These are phyloP conservation scores for Juglanconis sp. DNA, from an alignment of 2,329 filamentous ascomycete genomes.

Conservation along the genomic window DNA sequence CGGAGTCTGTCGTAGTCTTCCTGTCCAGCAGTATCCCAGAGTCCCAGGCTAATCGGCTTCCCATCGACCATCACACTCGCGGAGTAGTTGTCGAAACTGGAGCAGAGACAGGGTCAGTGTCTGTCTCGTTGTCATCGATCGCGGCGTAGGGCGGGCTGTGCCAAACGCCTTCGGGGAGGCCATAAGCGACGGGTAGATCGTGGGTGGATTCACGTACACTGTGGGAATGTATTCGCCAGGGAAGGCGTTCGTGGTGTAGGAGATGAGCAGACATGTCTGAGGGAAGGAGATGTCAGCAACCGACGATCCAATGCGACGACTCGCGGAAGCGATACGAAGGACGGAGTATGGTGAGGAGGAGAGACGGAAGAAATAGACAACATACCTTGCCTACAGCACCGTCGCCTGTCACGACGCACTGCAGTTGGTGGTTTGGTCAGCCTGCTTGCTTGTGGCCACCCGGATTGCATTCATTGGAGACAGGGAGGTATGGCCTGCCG, in stretches of 20 bases:
- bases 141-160: slow-evolving; percentile 1
- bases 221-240: slow-evolving; percentile 99
- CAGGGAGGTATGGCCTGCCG: background rate
- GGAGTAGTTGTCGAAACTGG: slow-evolving; percentile 96
- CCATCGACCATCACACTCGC: slow-evolving; percentile 99
- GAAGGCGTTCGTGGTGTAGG: slow-evolving; percentile 98
- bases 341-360: background rate
- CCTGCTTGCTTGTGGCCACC: slow-evolving; percentile 19
- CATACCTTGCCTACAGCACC: slow-evolving; percentile 97
- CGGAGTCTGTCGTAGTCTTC: slow-evolving; percentile 73
- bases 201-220: slow-evolving; percentile 54
- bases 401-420: slow-evolving; percentile 99
- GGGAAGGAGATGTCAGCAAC: slow-evolving; percentile 11
- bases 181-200: background rate
- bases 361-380: slow-evolving; percentile 16
- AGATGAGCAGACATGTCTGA: slow-evolving; percentile 97
- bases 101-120: slow-evolving; percentile 22
- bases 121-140: background rate
- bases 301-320: background rate
- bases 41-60: slow-evolving; percentile 91
- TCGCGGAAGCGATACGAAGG: background rate
- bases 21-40: slow-evolving; percentile 98
- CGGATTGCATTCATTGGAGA: background rate
- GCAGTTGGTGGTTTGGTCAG: slow-evolving; percentile 30
- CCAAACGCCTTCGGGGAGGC: slow-evolving; percentile 13